A percentile compares a stretch with the other conserved stretches of the same genome.
phyloP scores from a whole-genome alignment of 2,329 filamentous ascomycete species.

The Calonectria ilicicola region DNA sequence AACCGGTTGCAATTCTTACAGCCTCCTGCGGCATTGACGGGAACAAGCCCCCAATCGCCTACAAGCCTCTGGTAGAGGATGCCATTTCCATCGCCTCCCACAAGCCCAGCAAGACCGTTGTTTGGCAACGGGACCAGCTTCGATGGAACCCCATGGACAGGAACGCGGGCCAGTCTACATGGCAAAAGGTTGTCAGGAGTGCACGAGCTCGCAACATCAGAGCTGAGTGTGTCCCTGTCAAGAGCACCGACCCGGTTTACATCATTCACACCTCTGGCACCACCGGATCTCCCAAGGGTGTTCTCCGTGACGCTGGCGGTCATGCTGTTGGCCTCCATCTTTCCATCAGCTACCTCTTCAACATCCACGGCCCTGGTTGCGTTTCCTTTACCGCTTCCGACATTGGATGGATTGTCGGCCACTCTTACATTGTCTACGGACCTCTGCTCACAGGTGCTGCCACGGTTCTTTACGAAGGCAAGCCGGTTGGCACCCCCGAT shows the following conservation, averaged over 20 bases:
- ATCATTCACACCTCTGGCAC: slow-evolving; percentile 92
- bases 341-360: slow-evolving; percentile 85
- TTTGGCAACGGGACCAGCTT: slow-evolving; percentile 87
- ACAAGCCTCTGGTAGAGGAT: slow-evolving; percentile 80
- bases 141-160: slow-evolving; percentile 79
- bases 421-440: slow-evolving; percentile 90
- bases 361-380: slow-evolving; percentile 85
- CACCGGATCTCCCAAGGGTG: slow-evolving; percentile 85
- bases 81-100: slow-evolving; percentile 75
- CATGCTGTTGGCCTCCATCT: slow-evolving; percentile 88
- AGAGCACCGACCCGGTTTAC: slow-evolving; percentile 84
- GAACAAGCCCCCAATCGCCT: slow-evolving; percentile 81
- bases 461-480: slow-evolving; percentile 93
- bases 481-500: slow-evolving; percentile 89
- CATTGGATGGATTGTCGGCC: slow-evolving; percentile 81
- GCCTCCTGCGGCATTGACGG: slow-evolving; percentile 95
- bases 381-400: slow-evolving; percentile 82
- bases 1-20: slow-evolving; percentile 82
- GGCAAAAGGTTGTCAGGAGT: slow-evolving; percentile 81
- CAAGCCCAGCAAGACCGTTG: slow-evolving; percentile 79
- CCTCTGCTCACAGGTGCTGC: slow-evolving; percentile 87
- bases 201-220: slow-evolving; percentile 75
- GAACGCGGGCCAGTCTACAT: slow-evolving; percentile 78
- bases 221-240: slow-evolving; percentile 82
- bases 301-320: slow-evolving; percentile 84